A percentile compares a stretch with the other conserved stretches of the same genome.
phyloP scores from a whole-genome alignment of 805 yeast genomes.

The Candida ovalis region DNA sequence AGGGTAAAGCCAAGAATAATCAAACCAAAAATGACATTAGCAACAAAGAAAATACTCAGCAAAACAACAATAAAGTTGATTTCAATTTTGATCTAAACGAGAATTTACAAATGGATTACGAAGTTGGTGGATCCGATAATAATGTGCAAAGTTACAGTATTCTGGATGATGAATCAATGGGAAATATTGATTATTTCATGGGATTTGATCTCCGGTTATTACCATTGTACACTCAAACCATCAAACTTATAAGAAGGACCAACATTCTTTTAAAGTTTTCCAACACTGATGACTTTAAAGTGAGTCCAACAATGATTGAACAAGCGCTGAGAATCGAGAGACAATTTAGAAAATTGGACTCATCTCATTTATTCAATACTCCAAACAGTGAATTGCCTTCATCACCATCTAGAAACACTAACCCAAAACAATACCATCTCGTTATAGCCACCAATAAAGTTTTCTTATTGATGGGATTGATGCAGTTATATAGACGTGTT shows the following conservation, averaged over 20 bases:
- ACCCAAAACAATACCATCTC: constrained; percentile 15
- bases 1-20: not conserved
- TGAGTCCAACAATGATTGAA: constrained; percentile 22
- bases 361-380: constrained; percentile 3
- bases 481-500: constrained; percentile 56
- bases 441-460: constrained; percentile 47
- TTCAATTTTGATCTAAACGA: constrained; percentile 1
- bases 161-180: constrained; percentile 25
- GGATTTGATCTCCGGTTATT: constrained; percentile 67
- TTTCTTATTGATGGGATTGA: constrained; percentile 49
- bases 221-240: constrained; percentile 52
- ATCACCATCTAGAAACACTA: not conserved
- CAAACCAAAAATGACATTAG: not conserved
- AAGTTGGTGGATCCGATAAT: constrained; percentile 17
- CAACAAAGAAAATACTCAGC: not conserved
- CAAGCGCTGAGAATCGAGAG: constrained; percentile 40
- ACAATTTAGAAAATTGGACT: constrained; percentile 27
- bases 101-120: constrained; percentile 26
- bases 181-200: constrained; percentile 54
- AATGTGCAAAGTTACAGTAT: constrained; percentile 5
- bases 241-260: constrained; percentile 34
- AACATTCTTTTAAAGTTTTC: constrained; percentile 16
- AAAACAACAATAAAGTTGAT: not conserved
- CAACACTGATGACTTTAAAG: constrained; percentile 1
- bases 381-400: constrained; percentile 1